Evolutionary conservation across 2,329 filamentous ascomycete species (phyloP).

Genomic region (Colletotrichum tropicicola): DNA sequence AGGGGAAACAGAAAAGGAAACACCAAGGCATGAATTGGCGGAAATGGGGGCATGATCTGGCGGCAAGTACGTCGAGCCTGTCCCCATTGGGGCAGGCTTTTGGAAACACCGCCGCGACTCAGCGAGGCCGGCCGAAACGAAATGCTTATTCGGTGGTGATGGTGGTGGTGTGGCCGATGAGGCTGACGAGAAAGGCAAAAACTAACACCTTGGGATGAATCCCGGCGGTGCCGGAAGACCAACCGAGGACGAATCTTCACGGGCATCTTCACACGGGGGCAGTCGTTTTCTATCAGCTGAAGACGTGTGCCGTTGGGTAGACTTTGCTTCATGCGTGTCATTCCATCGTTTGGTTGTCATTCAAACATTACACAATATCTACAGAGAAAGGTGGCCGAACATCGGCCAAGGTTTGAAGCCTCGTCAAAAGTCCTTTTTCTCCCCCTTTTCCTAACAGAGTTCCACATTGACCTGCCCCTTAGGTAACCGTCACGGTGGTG

Average conservation of each 20-base stretch:
- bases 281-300: background rate
- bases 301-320: background rate
- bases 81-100: background rate
- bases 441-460: background rate
- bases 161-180: background rate
- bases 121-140: background rate
- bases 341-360: slow-evolving; percentile 1
- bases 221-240: background rate
- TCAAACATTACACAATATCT: slow-evolving; percentile 20
- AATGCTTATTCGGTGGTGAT: background rate
- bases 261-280: background rate
- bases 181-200: background rate
- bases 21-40: background rate
- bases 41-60: background rate
- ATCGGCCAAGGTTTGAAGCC: background rate
- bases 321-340: background rate
- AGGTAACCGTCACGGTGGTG: slow-evolving; percentile 62
- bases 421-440: background rate
- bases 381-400: slow-evolving; percentile 18
- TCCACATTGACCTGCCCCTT: background rate
- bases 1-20: too few relatives aligned
- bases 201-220: background rate
- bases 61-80: background rate
- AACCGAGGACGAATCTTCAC: background rate
- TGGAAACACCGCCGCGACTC: slow-evolving; percentile 5